Base-by-base conservation (phyloP, 768 basidiomycete species). In the Suillus variegatus region DNA sequence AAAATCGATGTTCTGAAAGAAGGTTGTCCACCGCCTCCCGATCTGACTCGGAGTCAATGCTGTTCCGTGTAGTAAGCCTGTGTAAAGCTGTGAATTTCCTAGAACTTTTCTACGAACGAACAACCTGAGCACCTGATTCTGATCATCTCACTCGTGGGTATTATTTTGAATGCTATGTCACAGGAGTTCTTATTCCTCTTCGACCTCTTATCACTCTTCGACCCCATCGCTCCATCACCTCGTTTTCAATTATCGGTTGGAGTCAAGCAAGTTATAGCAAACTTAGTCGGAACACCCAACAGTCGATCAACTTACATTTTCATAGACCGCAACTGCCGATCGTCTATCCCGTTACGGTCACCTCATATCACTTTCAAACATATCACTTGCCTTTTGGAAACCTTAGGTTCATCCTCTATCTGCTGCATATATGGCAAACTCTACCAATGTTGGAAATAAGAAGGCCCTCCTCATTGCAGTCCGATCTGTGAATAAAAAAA, bases 381-480 rank as follows among this genome's bases (percentile, higher is more conserved):
- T 55, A 55, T 55, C 54, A n/a, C 25, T 47, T 61, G 5, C 13
- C 20, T 18, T n/a, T 22, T 32, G 13, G 10, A n/a, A 55, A 20
- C 32, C 49, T 7, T 6, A 32, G 32, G 6, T 36, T 61, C 14
- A 54, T 20, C 10, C 22, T 28, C 14, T 64, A 25, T 54, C 32
- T 54, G 16, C 9, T 10, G 28, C 44, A 13, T 32, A 20, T 38
- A 61, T 64, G 58, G 57, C 35, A 61, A 62, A 28, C 44, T 61
- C 63, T 18, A 36, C 41, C 13, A 22, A 49, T 13, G 18, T 20
- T 22, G 65, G 66, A 47, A 61, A 51, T 25, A 75, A 64, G 64
- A 71, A 43, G 60, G 74, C 65, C 1, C 68, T 77, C 49, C 68
- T 75, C 64, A 70, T 75, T 41, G 76, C 65, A 46, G 66, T 75